These are phyloP conservation scores for Aspergillus arachidicola DNA, from an alignment of 2,329 filamentous ascomycete species.

Conservation along the genomic window DNA sequence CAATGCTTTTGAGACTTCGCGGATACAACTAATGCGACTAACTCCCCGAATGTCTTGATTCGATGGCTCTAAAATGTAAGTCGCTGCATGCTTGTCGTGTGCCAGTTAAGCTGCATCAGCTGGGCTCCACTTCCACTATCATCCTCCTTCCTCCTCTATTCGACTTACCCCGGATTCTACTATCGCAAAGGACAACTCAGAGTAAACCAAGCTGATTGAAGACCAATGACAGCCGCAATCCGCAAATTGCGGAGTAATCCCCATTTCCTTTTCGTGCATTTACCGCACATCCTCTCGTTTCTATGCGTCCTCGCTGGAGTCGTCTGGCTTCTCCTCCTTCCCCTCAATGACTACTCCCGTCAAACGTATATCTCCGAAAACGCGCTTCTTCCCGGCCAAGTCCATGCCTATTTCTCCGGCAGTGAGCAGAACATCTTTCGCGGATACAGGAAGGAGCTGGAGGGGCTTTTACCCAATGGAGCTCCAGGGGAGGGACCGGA, in stretches of 20 bases:
- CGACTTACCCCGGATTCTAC: slow-evolving; percentile 17
- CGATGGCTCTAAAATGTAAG: slow-evolving; percentile 47
- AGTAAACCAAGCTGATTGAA: slow-evolving; percentile 21
- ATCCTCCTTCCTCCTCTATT: slow-evolving; percentile 2
- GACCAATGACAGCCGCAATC: slow-evolving; percentile 38
- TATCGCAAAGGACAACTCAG: slow-evolving; percentile 16
- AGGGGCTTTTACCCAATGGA: slow-evolving; percentile 45
- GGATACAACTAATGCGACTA: slow-evolving; percentile 23
- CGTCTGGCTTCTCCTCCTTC: slow-evolving; percentile 85
- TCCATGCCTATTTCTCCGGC: slow-evolving; percentile 95
- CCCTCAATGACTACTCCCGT: slow-evolving; percentile 86
- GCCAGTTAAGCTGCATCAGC: background rate
- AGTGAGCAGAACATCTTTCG: slow-evolving; percentile 94
- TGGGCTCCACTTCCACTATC: slow-evolving; percentile 2
- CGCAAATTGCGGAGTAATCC: slow-evolving; percentile 73
- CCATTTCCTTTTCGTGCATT: slow-evolving; percentile 68
- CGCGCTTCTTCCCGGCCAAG: slow-evolving; percentile 89
- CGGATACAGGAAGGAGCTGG: slow-evolving; percentile 83
- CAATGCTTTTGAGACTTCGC: slow-evolving; percentile 10
- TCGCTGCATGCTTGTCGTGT: slow-evolving; percentile 4
- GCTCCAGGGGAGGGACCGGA: slow-evolving; percentile 10
- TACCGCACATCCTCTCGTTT: slow-evolving; percentile 85
- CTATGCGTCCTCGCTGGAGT: slow-evolving; percentile 84
- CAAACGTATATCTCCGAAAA: slow-evolving; percentile 97
- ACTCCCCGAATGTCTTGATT: slow-evolving; percentile 29